Conservation (phyloP, 768 basidiomycete genomes). For the Hygrophoropsis aurantiaca region DNA sequence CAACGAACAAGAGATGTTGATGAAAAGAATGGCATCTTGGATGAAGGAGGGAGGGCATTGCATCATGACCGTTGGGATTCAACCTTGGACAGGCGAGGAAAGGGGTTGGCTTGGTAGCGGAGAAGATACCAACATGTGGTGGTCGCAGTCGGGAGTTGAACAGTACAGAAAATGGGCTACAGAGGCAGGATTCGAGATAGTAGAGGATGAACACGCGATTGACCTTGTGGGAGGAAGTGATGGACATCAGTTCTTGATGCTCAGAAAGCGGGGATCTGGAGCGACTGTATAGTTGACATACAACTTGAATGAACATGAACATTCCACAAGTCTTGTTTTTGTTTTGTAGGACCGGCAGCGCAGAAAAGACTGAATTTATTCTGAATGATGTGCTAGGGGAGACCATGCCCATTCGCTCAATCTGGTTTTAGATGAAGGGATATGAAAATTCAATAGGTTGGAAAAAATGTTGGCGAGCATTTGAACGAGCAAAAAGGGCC, state of each 20-base stretch:
- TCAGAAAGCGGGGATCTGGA: too few relatives aligned
- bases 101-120: constrained; percentile 2
- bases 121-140: background rate
- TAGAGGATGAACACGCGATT: background rate
- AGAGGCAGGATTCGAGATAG: constrained; percentile 1
- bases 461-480: too few relatives aligned
- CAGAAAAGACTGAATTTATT: too few relatives aligned
- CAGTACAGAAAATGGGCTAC: constrained; percentile 2
- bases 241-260: background rate
- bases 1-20: constrained; percentile 27
- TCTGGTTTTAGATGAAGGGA: too few relatives aligned
- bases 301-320: too few relatives aligned
- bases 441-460: too few relatives aligned
- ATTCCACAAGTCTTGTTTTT: too few relatives aligned
- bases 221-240: background rate
- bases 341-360: too few relatives aligned
- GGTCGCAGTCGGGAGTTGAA: background rate
- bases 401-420: too few relatives aligned
- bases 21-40: constrained; percentile 25
- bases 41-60: constrained; percentile 24
- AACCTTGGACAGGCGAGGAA: background rate
- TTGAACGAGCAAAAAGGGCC: constrained; percentile 23
- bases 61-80: background rate
- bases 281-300: too few relatives aligned
- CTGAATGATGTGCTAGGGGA: too few relatives aligned